Evolutionary conservation across 495 filamentous ascomycete species (phyloP).

Genomic region (Chaetomium tenue): DNA sequence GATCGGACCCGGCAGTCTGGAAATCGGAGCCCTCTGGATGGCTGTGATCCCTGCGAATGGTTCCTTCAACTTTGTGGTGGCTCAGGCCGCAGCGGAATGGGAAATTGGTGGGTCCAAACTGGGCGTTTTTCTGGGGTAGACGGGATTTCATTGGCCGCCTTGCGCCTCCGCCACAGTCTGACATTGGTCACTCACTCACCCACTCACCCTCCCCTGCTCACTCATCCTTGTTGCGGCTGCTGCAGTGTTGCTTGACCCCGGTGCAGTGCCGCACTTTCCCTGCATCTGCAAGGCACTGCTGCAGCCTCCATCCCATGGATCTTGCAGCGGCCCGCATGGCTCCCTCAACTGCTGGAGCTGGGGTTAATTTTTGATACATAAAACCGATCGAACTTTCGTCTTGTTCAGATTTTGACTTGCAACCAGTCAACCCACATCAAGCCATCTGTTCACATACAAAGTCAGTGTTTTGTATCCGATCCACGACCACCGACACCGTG

Average conservation of each 20-base stretch:
- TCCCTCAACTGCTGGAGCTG: slow-evolving; percentile 10
- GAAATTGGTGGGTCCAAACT: neutral
- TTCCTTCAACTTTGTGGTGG: slow-evolving; percentile 9
- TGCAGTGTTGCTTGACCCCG: neutral
- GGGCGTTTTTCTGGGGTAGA: neutral
- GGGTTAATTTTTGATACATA: neutral
- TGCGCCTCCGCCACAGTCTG: slow-evolving; percentile 8
- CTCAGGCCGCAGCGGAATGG: neutral
- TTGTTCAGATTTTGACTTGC: neutral
- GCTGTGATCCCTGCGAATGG: neutral
- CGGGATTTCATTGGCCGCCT: slow-evolving; percentile 8
- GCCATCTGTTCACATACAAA: too few species aligned
- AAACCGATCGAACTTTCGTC: neutral
- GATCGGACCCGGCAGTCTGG: slow-evolving; percentile 6
- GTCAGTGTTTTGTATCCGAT: too few species aligned
- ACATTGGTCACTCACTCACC: neutral
- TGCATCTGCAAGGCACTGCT: slow-evolving; percentile 15
- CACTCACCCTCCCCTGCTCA: too few species aligned
- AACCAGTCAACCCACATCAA: too few species aligned
- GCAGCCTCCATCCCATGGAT: neutral
- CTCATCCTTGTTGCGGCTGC: neutral
- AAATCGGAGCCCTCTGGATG: slow-evolving; percentile 1
- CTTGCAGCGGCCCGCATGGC: slow-evolving; percentile 14
- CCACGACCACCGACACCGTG: too few species aligned
- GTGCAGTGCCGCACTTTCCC: neutral